These are phyloP conservation scores for Pseudonitzschia multiseries DNA, from an alignment of 108 stramenopile species.

Conservation along the genomic window DNA sequence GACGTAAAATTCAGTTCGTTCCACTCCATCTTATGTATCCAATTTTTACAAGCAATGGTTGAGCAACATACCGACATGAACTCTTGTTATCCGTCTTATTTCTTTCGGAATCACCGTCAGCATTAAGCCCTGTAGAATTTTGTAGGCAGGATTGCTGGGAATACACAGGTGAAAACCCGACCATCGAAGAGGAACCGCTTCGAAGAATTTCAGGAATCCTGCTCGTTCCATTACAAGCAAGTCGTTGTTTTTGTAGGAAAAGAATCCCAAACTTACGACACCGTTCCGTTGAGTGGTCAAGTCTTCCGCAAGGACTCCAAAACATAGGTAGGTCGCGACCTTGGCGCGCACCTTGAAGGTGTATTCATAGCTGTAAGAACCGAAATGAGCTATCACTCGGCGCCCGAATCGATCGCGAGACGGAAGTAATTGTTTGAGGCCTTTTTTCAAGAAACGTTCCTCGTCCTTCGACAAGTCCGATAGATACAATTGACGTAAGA, in stretches of 20 bases:
- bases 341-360: not conserved
- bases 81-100: not conserved
- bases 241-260: conserved; percentile 3
- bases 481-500: not conserved
- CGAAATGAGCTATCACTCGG: not conserved
- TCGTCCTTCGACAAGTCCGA: conserved; percentile 15
- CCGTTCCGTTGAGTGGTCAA: conserved; percentile 14
- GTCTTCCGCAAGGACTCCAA: conserved; percentile 17
- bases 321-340: conserved; percentile 1
- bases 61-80: not conserved
- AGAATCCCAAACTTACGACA: conserved; percentile 1
- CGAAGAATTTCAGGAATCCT: not conserved
- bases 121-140: not conserved
- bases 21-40: too few relatives aligned
- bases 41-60: too few relatives aligned
- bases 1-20: too few relatives aligned
- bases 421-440: conserved; percentile 4
- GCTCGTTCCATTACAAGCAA: not conserved
- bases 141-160: conserved; percentile 4
- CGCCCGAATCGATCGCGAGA: conserved; percentile 10
- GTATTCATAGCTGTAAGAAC: not conserved
- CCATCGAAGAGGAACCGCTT: conserved; percentile 3
- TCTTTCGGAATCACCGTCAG: conserved; percentile 5
- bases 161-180: conserved; percentile 9
- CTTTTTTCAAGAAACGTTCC: not conserved